phyloP scores from a whole-genome alignment of 1,284 basidiomycete species.

The Marasmius tenuissimus region DNA sequence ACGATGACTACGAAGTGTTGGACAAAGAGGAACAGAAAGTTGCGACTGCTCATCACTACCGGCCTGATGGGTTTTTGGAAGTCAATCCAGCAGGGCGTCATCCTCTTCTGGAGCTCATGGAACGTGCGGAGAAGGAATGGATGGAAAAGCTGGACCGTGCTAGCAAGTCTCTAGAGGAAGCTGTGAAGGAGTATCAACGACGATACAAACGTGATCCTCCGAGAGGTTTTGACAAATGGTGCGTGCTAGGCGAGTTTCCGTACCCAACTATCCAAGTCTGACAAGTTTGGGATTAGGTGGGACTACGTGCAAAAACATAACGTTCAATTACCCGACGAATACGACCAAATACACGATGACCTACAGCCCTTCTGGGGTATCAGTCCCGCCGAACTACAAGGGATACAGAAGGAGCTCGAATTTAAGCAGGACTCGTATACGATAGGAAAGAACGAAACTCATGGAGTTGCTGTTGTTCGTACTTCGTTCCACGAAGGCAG shows the following conservation, averaged over 20 bases:
- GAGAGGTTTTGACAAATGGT: constrained; percentile 57
- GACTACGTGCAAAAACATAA: constrained; percentile 51
- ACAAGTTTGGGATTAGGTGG: constrained; percentile 43
- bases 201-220: constrained; percentile 46
- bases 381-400: constrained; percentile 37
- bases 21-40: neutral
- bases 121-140: constrained; percentile 50
- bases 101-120: constrained; percentile 57
- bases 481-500: constrained; percentile 29
- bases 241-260: constrained; percentile 8
- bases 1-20: neutral
- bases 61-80: constrained; percentile 34
- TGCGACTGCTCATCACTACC: constrained; percentile 18
- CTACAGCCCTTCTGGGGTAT: constrained; percentile 54
- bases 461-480: constrained; percentile 27
- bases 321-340: constrained; percentile 57
- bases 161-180: constrained; percentile 53
- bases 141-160: constrained; percentile 48
- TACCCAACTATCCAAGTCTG: neutral
- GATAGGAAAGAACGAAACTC: constrained; percentile 32
- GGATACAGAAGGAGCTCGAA: constrained; percentile 36
- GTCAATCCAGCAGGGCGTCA: constrained; percentile 41
- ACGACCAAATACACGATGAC: constrained; percentile 50
- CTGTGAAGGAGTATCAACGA: constrained; percentile 56
- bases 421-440: constrained; percentile 35